Evolutionary conservation across 495 filamentous ascomycete genomes (phyloP).

Genomic region (Astrothelium macrocarpum): DNA sequence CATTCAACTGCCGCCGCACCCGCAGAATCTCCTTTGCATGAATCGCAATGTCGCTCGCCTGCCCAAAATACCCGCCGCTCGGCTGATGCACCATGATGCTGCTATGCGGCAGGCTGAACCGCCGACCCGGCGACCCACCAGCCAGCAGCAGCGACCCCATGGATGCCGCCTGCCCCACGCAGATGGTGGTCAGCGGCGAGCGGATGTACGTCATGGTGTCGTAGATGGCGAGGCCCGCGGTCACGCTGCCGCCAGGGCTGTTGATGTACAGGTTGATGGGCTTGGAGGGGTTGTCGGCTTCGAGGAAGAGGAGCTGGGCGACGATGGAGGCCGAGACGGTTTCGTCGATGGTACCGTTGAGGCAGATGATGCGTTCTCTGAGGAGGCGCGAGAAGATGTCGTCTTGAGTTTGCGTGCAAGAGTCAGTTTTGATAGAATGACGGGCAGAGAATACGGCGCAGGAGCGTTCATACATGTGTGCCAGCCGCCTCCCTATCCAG

Average conservation of each 20-base stretch:
- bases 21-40: constrained; percentile 95
- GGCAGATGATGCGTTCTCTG: constrained; percentile 87
- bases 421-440: constrained; percentile 47
- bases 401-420: constrained; percentile 30
- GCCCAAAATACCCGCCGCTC: constrained; percentile 79
- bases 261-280: constrained; percentile 97
- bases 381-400: constrained; percentile 30
- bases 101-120: constrained; percentile 82
- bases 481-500: constrained; percentile 71
- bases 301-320: constrained; percentile 92
- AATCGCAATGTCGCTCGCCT: constrained; percentile 87
- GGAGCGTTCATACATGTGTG: constrained; percentile 58
- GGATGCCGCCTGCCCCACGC: constrained; percentile 84
- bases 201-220: constrained; percentile 98
- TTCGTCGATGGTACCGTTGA: constrained; percentile 88
- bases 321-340: constrained; percentile 81
- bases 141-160: constrained; percentile 89
- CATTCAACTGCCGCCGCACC: constrained; percentile 73
- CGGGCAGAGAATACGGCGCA: constrained; percentile 72
- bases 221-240: constrained; percentile 90
- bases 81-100: constrained; percentile 97
- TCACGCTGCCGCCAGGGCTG: constrained; percentile 91
- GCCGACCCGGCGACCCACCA: constrained; percentile 74
- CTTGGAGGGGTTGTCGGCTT: constrained; percentile 90
- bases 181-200: constrained; percentile 85